Evolutionary conservation across 768 basidiomycete species (phyloP), one percentile per base, ranked within the genome.

Genomic region (Lepiota brunneoincarnata): DNA sequence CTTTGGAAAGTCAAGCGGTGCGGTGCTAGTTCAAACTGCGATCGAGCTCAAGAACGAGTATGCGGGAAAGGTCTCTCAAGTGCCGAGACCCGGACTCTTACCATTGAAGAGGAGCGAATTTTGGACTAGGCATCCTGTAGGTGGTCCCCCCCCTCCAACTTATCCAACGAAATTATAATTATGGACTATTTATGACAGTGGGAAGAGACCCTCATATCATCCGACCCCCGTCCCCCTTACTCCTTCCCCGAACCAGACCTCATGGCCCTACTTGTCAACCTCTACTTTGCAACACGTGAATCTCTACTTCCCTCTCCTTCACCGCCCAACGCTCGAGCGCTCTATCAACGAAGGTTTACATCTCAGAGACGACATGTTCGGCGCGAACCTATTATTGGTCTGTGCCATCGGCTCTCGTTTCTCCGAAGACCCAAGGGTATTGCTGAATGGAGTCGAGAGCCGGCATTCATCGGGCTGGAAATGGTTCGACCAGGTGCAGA

Each of bases 401-500:
- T 91, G 88, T 62, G 89, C 92, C 0, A 72, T 83, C 17, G 91
- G 77, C 2, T 73, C 88, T 1, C 77, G 87, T 47, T 74, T 69
- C 58, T 76, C 77, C 10, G 71, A 82, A 21, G 87, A 92, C 61
- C 76, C 74, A 1, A 72, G 86, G 9, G 80, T 84, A 1, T 55
- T 75, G 37, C 58, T 74, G 9, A 75, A 78, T 44, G 73, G 69
- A 17, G 63, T 62, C 21, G 67, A 68, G 5, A 65, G 64, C 45
- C 59, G 64, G 41, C 77, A 79, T 55, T 82, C 79, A 1, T 72
- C 75, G 2, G 85, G 85, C 0, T 87, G 83, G 83, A 80, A 76
- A 59, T 89, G 79, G 73, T 84, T 84, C 58, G 72, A 80, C n/a
- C 85, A 88, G 61, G 82, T 86, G 1, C 81, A 89, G 54, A 75